phyloP scores from a whole-genome alignment of 2,329 filamentous ascomycete genomes.

The Albophoma yamanashiensis region DNA sequence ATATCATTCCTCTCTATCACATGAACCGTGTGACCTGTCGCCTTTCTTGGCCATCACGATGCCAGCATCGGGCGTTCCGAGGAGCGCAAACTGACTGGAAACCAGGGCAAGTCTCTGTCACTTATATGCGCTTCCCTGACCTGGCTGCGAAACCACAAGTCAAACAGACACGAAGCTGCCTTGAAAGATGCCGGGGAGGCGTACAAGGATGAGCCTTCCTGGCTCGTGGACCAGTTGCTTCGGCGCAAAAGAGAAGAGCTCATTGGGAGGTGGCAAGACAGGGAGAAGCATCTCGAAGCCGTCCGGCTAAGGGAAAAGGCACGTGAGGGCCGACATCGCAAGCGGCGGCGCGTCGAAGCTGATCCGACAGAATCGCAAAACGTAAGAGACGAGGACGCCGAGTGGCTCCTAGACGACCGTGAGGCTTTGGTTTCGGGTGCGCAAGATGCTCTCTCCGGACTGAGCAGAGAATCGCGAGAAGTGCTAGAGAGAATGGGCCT shows the following conservation, averaged over 20 bases:
- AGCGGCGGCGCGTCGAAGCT: constrained; percentile 30
- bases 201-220: constrained; percentile 63
- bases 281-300: constrained; percentile 60
- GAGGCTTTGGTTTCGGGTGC: constrained; percentile 36
- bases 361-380: constrained; percentile 7
- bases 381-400: constrained; percentile 45
- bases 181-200: constrained; percentile 31
- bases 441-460: constrained; percentile 34
- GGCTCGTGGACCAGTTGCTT: constrained; percentile 72
- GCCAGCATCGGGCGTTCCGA: not conserved
- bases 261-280: constrained; percentile 54
- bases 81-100: constrained; percentile 1
- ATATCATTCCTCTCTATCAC: not conserved
- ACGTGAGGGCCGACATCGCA: constrained; percentile 38
- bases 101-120: constrained; percentile 80
- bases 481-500: constrained; percentile 58
- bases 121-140: constrained; percentile 82
- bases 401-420: constrained; percentile 63
- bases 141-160: constrained; percentile 81
- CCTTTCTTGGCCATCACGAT: not conserved
- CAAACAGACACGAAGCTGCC: constrained; percentile 40
- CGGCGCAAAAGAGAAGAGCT: constrained; percentile 58
- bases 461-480: constrained; percentile 66
- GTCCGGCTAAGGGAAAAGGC: constrained; percentile 54
- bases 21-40: not conserved